Base-by-base conservation (phyloP, 1,284 basidiomycete genomes). In the Termitomyces sp. region DNA sequence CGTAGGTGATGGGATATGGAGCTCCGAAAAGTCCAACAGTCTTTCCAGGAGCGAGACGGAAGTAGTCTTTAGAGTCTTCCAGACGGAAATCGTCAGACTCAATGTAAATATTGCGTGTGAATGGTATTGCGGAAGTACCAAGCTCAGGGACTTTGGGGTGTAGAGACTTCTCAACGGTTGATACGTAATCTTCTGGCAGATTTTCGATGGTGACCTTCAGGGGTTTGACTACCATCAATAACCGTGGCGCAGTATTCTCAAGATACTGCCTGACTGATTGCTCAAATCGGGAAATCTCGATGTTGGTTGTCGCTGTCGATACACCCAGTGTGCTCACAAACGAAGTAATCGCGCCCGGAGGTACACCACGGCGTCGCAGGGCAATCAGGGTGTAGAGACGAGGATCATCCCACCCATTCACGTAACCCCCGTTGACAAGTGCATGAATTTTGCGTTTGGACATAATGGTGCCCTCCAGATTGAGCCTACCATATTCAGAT, bases 321-420 rank as follows among this genome's bases (percentile, higher is more conserved):
- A 99, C 94, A 46, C 97, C 97, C 10, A 99, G 82, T 10, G 85
- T 82, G 71, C 90, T 89, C 60, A 99, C 94, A 70, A 99, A 99
- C 12, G 88, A 88, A 48, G 93, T 76, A 68, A 99, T 91, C 5
- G 97, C 97, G 28, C 93, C 94, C 9, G 97, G 96, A 15, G 97
- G 97, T 24, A 99, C 85, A 60, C 97, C 97, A 47, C 97, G 87
- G 55, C 97, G 83, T 54, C 96, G 86, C 31, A 99, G 83, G 2
- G 95, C 95, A 62, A 98, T 96, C 61, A 99, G 83, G 1, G 97
- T 99, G 74, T 97, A 98, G 50, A 99, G 81, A n/a, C 97, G 87
- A 43, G 97, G 97, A 67, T 99, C 97, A 66, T 99, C 94, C 97
- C 97, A 99, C 44, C 91, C 95, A 49, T 77, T 81, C 43, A 99